Conservation (phyloP, 129 eudicot species). For the Flaveria bidentis region DNA sequence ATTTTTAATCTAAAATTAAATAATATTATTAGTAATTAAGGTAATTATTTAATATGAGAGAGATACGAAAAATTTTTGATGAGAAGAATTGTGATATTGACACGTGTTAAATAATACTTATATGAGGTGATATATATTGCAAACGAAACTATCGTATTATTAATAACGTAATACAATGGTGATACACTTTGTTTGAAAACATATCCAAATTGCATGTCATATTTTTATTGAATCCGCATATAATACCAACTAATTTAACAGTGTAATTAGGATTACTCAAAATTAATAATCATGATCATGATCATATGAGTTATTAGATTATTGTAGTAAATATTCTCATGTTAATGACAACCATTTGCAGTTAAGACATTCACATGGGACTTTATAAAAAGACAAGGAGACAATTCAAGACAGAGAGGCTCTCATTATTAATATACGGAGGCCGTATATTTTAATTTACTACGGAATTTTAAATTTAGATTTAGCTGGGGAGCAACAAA, state of each 20-base stretch:
- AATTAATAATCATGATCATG: not conserved
- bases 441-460: not conserved
- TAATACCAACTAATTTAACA: not conserved
- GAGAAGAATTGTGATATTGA: no score
- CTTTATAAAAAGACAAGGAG: slow-evolving; percentile 19
- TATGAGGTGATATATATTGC: no score
- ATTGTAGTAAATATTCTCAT: not conserved
- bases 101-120: no score
- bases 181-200: not conserved
- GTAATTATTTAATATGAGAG: no score
- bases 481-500: not conserved
- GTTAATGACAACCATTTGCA: slow-evolving; percentile 31
- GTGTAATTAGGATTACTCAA: not conserved
- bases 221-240: not conserved
- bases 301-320: not conserved
- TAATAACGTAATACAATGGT: not conserved
- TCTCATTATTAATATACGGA: not conserved
- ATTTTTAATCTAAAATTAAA: no score
- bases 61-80: no score
- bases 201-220: not conserved
- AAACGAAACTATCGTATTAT: not conserved
- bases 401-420: slow-evolving; percentile 14
- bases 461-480: not conserved
- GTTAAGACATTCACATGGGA: slow-evolving; percentile 25
- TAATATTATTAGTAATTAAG: no score